Percentiles rank a stretch among this genome's conserved stretches.
These are phyloP conservation scores for Neckera pumila DNA, from an alignment of 225 moss, liverwort and hornwort genomes.

Conservation along the genomic window DNA sequence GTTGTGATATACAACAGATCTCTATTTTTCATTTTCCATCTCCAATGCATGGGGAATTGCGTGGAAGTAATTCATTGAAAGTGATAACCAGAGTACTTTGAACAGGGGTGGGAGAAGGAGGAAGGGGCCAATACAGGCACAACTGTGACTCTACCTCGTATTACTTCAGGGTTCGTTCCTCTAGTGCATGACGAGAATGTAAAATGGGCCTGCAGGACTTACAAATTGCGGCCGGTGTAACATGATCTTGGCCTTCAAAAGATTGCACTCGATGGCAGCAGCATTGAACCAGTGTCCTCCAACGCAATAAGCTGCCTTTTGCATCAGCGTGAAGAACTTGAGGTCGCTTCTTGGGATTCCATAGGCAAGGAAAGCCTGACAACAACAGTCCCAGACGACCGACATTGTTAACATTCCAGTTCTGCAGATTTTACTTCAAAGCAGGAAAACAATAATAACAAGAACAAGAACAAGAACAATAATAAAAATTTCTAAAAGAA, in stretches of 20 bases:
- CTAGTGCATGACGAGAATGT: neutral
- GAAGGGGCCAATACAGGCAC: neutral
- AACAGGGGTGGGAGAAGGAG: too few species aligned
- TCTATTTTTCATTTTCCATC: neutral
- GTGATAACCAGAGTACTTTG: neutral
- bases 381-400: neutral
- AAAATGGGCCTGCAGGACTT: neutral
- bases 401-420: neutral
- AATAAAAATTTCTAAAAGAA: neutral
- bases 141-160: neutral
- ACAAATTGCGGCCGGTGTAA: slow-evolving; percentile 76
- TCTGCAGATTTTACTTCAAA: neutral
- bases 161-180: neutral
- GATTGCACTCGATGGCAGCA: slow-evolving; percentile 65
- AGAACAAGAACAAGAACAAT: neutral
- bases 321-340: slow-evolving; percentile 51
- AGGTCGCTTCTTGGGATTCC: slow-evolving; percentile 52
- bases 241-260: slow-evolving; percentile 60
- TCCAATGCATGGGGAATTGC: neutral
- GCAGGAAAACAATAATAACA: neutral
- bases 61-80: neutral
- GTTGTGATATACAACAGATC: neutral
- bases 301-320: slow-evolving; percentile 67
- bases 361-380: slow-evolving; percentile 48
- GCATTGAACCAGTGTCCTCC: slow-evolving; percentile 80